A percentile compares a stretch with the other conserved stretches of the same genome.
phyloP scores from a whole-genome alignment of 352 stramenopile species.

The Globisporangium solare region DNA sequence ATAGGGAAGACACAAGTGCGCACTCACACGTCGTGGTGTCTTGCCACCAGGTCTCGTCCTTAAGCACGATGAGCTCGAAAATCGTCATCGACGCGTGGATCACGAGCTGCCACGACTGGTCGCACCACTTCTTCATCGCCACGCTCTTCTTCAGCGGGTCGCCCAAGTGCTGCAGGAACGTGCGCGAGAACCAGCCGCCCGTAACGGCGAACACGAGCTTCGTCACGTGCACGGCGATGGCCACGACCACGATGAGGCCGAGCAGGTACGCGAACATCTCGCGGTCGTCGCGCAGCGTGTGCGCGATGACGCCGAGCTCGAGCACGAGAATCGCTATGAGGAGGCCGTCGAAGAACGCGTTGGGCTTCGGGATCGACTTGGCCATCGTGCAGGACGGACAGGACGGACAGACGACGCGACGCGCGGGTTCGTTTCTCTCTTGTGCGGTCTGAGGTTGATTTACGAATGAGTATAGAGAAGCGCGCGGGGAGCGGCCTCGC shows the following conservation, averaged over 20 bases:
- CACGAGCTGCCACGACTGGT: constrained; percentile 85
- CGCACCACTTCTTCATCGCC: constrained; percentile 87
- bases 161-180: constrained; percentile 71
- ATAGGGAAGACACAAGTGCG: not conserved
- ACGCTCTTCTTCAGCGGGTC: constrained; percentile 78
- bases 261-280: constrained; percentile 71
- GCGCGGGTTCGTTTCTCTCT: no score
- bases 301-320: constrained; percentile 56
- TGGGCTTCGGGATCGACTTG: constrained; percentile 63
- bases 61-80: constrained; percentile 79
- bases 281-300: constrained; percentile 60
- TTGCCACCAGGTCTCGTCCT: constrained; percentile 83
- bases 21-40: constrained; percentile 72
- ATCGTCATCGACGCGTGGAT: constrained; percentile 84
- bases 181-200: constrained; percentile 72
- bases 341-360: constrained; percentile 56
- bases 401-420: no score
- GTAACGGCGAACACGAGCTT: constrained; percentile 59
- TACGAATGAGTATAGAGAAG: no score
- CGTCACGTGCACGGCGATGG: constrained; percentile 63
- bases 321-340: constrained; percentile 52
- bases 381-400: constrained; percentile 35
- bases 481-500: no score
- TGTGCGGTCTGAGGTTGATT: no score
- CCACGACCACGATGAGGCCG: constrained; percentile 57